These are phyloP conservation scores for Apiospora pterosperma DNA, from an alignment of 2,329 filamentous ascomycete species.

Conservation along the genomic window DNA sequence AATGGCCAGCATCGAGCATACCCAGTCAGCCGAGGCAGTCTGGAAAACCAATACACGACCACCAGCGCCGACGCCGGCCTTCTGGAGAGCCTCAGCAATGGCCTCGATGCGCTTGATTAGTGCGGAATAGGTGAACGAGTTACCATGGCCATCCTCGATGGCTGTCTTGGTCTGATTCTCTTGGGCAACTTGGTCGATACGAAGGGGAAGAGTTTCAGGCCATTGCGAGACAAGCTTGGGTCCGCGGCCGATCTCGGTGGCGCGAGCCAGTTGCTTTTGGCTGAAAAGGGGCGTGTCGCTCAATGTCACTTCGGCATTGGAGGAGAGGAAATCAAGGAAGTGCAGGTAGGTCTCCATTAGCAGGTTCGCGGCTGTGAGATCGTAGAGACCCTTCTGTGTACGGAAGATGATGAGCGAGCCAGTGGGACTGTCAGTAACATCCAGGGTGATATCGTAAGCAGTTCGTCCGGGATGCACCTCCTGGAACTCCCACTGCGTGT, in stretches of 20 bases:
- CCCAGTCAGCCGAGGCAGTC: background rate
- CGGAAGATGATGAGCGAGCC: constrained; percentile 18
- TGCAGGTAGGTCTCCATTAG: constrained; percentile 12
- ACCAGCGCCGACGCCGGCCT: background rate
- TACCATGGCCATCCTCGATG: background rate
- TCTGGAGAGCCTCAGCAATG: background rate
- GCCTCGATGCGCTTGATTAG: background rate
- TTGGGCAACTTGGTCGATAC: background rate
- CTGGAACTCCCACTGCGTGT: background rate
- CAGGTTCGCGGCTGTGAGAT: background rate
- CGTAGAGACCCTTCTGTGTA: constrained; percentile 30
- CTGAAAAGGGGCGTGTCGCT: too few species aligned
- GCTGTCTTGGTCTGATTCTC: background rate
- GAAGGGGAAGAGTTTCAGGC: constrained; percentile 6
- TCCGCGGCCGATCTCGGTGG: too few species aligned
- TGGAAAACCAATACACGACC: background rate
- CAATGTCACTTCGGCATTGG: too few species aligned
- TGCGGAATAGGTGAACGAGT: background rate
- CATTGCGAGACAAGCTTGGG: constrained; percentile 5
- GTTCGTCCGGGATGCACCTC: background rate
- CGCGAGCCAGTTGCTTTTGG: too few species aligned
- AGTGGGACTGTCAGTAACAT: constrained; percentile 8
- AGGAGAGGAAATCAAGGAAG: too few species aligned
- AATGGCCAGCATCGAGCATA: background rate
- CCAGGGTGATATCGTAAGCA: background rate